Base-by-base conservation (phyloP, 768 basidiomycete genomes). In the Kwoniella shandongensis region DNA sequence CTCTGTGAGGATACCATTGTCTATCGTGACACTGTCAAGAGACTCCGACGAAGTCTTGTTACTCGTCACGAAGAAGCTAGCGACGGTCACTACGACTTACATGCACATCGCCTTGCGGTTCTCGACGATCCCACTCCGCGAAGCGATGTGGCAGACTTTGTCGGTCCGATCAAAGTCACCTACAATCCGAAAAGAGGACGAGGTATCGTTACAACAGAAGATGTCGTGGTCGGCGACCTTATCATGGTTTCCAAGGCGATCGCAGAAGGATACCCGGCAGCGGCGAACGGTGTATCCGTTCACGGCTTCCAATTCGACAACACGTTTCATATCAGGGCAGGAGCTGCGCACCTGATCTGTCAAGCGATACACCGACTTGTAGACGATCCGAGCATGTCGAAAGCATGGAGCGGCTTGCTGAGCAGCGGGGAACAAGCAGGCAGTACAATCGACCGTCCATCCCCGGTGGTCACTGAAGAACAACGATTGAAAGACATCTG, bases 91-190 rank as follows among this genome's bases (percentile, higher is more conserved):
- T n/a, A n/a, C n/a, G n/a, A n/a, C n/a, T n/a, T n/a, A n/a, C n/a
- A n/a, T n/a, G n/a, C n/a, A n/a, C n/a, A n/a, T n/a, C n/a, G n/a
- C n/a, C n/a, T n/a, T n/a, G n/a, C n/a, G n/a, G n/a, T n/a, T n/a
- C n/a, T n/a, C n/a, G n/a, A n/a, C n/a, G n/a, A n/a, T n/a, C n/a
- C n/a, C n/a, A n/a, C n/a, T n/a, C n/a, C n/a, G n/a, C n/a, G n/a
- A n/a, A n/a, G n/a, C n/a, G 54, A 56, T 17, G 44, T 56, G 6
- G 49, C 57, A 2, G 42, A 59, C 22, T 59, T 30, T 44, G 13
- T 13, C 2, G 57, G 57, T 13, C 49, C 57, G 1, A 27, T 59
- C 1, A 10, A 32, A 12, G 32, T 52, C 10, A 11, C 4, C n/a
- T 6, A 1, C n/a, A 32, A 41, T 20, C 50, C 25, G 6, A 41